These are phyloP conservation scores for Oryza glaberrima DNA, from an alignment of 176 grass and related monocot species.

Conservation along the genomic window DNA sequence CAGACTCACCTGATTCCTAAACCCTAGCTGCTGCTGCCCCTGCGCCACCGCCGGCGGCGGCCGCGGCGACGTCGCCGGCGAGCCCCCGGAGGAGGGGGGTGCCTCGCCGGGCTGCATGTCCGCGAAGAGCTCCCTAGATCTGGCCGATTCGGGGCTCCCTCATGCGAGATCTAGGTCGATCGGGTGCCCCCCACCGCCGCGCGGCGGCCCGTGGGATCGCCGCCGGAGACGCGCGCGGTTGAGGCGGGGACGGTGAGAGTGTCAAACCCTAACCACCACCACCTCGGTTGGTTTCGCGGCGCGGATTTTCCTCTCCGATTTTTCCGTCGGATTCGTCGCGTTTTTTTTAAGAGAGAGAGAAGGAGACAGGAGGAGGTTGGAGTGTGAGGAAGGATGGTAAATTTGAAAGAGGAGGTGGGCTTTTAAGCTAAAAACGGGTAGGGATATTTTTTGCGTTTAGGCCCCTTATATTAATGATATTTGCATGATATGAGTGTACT, in stretches of 20 bases:
- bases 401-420: not conserved
- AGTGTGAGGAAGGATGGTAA: not conserved
- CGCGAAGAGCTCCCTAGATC: conserved; percentile 41
- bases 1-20: conserved; percentile 54
- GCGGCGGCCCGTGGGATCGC: conserved; percentile 10
- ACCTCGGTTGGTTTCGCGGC: not conserved
- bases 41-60: conserved; percentile 33
- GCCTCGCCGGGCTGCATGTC: conserved; percentile 49
- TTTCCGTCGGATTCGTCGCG: not conserved
- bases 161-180: conserved; percentile 53
- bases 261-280: conserved; percentile 31
- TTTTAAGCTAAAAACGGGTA: not conserved
- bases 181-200: not conserved
- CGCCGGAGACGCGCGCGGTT: conserved; percentile 10
- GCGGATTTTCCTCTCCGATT: not conserved
- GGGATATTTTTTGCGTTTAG: not conserved
- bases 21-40: conserved; percentile 52
- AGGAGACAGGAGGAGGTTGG: not conserved
- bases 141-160: conserved; percentile 31
- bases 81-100: conserved; percentile 34
- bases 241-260: not conserved
- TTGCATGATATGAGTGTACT: not conserved
- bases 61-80: conserved; percentile 56
- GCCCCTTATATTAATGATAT: accelerated
- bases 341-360: not conserved